Base-by-base conservation (phyloP, 2,329 filamentous ascomycete genomes). In the Fusarium oxysporum region DNA sequence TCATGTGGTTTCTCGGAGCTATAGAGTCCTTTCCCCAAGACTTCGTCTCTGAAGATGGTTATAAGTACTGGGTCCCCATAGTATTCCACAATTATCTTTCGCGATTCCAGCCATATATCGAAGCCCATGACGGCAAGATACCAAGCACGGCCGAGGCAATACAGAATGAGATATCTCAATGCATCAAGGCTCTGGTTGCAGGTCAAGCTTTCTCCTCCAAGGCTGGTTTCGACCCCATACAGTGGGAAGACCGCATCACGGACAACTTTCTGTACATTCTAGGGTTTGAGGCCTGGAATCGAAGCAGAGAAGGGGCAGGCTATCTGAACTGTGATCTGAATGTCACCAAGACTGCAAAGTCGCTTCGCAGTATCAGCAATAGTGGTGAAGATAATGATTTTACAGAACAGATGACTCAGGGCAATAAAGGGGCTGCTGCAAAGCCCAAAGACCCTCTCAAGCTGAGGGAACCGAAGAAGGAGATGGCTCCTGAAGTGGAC, bases 271-370 rank as follows among this genome's bases (percentile, higher is more conserved):
- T 69, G 0, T 68, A 64, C n/a, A 33, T 68, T 0, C 6, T 68
- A 1, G 65, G 65, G 0, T 68, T 68, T 1, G 65, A 68, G n/a
- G 50, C 56, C 0, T 68, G 64, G 65, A 68, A 68, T 11, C 44
- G 57, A 0, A 44, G 38, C 13, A 56, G 64, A 47, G 43, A 68
- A 4, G 65, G 64, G 0, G 14, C 16, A 0, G 37, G 44, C 0
- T 68, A 68, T 23, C n/a, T 68, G 1, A 17, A n/a, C 1, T 69
- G 65, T 3, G 28, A 64, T n/a, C 7, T 68, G 1, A 68, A 68
- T 7, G 12, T 33, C 3, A 13, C 38, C 1, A 69, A 68, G 21
- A 62, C 33, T 12, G 23, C 23, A 2, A 51, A 40, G 5, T 64
- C 32, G 0, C 10, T 64, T 0, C 25, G 41, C 11, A 6, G 21